Evolutionary conservation across 2,329 filamentous ascomycete species (phyloP).

Genomic region (Aureobasidium sp.): DNA sequence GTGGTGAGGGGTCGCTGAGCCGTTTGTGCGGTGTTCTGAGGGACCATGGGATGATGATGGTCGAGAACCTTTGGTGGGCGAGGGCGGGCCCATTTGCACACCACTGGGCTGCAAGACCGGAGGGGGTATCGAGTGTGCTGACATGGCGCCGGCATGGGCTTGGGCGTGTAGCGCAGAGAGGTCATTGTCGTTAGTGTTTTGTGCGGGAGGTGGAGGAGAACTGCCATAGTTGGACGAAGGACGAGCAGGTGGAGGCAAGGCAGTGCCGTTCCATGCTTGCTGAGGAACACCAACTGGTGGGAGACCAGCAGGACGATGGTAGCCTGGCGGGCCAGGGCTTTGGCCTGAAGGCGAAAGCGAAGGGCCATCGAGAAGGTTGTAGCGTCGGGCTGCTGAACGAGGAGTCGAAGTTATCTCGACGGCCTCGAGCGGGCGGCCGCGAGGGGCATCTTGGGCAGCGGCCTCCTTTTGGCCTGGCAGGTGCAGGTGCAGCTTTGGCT

Average conservation of each 20-base stretch:
- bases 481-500: slow-evolving; percentile 54
- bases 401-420: slow-evolving; percentile 14
- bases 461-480: slow-evolving; percentile 9
- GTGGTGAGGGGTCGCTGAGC: slow-evolving; percentile 16
- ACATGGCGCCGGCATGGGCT: slow-evolving; percentile 25
- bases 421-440: slow-evolving; percentile 19
- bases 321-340: slow-evolving; percentile 32
- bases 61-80: slow-evolving; percentile 15
- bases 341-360: slow-evolving; percentile 38
- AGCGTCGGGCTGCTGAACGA: slow-evolving; percentile 12
- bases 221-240: slow-evolving; percentile 16
- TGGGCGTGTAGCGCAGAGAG: slow-evolving; percentile 21
- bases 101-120: slow-evolving; percentile 13
- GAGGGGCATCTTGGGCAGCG: slow-evolving; percentile 6
- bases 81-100: slow-evolving; percentile 16
- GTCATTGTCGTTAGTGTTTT: slow-evolving; percentile 17
- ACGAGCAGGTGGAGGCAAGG: slow-evolving; percentile 18
- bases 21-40: slow-evolving; percentile 19
- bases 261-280: slow-evolving; percentile 22
- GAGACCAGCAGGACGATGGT: slow-evolving; percentile 17
- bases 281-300: slow-evolving; percentile 18
- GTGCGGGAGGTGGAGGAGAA: slow-evolving; percentile 15
- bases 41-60: slow-evolving; percentile 5
- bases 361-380: slow-evolving; percentile 22
- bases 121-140: slow-evolving; percentile 15